These are phyloP conservation scores for Aspergillus novofumigatus DNA, from an alignment of 2,329 filamentous ascomycete species.

Conservation along the genomic window DNA sequence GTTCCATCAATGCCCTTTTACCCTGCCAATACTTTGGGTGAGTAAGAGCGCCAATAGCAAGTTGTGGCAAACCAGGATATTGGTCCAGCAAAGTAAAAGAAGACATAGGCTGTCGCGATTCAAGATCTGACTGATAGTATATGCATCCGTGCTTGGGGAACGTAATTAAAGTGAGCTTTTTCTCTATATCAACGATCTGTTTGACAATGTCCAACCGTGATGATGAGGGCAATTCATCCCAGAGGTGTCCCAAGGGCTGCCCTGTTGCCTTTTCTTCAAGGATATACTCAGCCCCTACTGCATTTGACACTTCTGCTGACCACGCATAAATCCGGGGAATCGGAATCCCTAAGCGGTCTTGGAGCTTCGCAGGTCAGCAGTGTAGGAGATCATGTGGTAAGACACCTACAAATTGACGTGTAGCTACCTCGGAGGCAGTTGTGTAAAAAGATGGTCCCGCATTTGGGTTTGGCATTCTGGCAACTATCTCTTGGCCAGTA, in stretches of 20 bases:
- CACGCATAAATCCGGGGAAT: conserved; percentile 35
- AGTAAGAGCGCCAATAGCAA: conserved; percentile 10
- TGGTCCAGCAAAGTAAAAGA: not conserved
- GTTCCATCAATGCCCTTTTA: conserved; percentile 5
- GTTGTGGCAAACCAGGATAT: not conserved
- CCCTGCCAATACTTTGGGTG: conserved; percentile 8
- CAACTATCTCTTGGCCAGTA: conserved; percentile 5
- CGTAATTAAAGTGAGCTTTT: conserved; percentile 13
- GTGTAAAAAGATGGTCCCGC: conserved; percentile 16
- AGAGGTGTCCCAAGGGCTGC: conserved; percentile 26
- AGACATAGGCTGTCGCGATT: not conserved
- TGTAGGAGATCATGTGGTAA: not conserved
- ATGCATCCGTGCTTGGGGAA: conserved; percentile 20
- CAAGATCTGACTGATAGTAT: conserved; percentile 16
- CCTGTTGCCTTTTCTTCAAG: conserved; percentile 36
- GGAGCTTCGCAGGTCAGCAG: conserved; percentile 5
- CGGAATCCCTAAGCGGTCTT: conserved; percentile 23
- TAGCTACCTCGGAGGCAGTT: conserved; percentile 23
- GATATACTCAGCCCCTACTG: conserved; percentile 39
- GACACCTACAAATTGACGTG: conserved; percentile 18
- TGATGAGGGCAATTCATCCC: conserved; percentile 18
- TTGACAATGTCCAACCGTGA: conserved; percentile 10
- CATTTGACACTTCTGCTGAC: conserved; percentile 30
- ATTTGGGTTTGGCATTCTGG: conserved; percentile 8
- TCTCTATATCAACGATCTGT: conserved; percentile 20